phyloP scores from a whole-genome alignment of 2,329 filamentous ascomycete species.

The Fonsecaea pugnacius region DNA sequence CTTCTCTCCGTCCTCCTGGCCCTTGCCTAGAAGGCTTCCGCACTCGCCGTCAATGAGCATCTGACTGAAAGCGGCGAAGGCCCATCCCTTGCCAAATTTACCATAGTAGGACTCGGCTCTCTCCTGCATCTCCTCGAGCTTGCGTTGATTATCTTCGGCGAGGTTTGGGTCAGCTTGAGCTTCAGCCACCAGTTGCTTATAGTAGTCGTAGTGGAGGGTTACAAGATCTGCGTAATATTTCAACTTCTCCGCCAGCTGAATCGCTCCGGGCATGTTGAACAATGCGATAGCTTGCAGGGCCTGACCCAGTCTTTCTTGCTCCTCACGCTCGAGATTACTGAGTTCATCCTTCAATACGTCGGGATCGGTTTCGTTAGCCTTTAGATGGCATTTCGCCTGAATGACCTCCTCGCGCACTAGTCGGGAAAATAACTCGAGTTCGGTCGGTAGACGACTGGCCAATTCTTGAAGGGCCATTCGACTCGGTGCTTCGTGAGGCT shows the following conservation, averaged over 20 bases:
- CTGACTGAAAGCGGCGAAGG: conserved; percentile 76
- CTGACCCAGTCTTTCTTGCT: conserved; percentile 24
- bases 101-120: conserved; percentile 54
- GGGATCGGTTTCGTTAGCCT: conserved; percentile 22
- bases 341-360: conserved; percentile 31
- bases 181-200: conserved; percentile 31
- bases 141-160: conserved; percentile 34
- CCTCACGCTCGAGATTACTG: conserved; percentile 24
- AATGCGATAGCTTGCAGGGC: conserved; percentile 27
- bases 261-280: conserved; percentile 48
- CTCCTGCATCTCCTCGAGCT: conserved; percentile 43
- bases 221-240: conserved; percentile 67
- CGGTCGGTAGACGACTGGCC: conserved; percentile 29
- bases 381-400: conserved; percentile 26
- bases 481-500: conserved; percentile 34
- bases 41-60: conserved; percentile 71
- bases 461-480: conserved; percentile 30
- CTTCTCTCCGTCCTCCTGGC: conserved; percentile 58
- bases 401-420: conserved; percentile 33
- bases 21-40: conserved; percentile 69
- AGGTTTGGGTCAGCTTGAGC: conserved; percentile 28
- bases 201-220: conserved; percentile 40
- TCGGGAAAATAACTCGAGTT: conserved; percentile 33
- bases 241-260: conserved; percentile 66
- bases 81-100: conserved; percentile 57